Conservation (phyloP, 768 basidiomycete species). For the Naematelia encephala region DNA sequence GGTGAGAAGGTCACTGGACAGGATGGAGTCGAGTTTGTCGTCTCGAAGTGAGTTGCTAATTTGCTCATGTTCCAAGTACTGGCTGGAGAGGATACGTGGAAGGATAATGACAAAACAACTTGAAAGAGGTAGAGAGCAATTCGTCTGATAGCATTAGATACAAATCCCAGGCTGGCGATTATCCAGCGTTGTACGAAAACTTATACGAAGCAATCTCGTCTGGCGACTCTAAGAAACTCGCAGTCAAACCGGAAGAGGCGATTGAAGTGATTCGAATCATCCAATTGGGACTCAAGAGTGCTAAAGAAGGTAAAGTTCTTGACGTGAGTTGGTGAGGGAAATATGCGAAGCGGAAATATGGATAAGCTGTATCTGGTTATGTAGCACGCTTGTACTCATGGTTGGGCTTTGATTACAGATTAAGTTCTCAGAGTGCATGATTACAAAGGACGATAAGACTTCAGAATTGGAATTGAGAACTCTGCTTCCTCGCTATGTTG, state of each 20-base stretch:
- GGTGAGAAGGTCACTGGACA: slow-evolving; percentile 1
- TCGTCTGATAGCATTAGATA: slow-evolving; percentile 12
- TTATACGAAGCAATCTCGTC: slow-evolving; percentile 35
- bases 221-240: slow-evolving; percentile 43
- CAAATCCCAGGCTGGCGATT: slow-evolving; percentile 28
- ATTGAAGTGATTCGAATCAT: background rate
- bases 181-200: slow-evolving; percentile 38
- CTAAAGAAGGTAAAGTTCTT: background rate
- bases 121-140: slow-evolving; percentile 5
- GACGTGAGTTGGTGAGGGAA: background rate
- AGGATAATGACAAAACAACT: no score
- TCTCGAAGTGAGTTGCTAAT: background rate
- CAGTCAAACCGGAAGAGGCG: slow-evolving; percentile 72
- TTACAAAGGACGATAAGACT: no score
- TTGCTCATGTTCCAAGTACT: no score
- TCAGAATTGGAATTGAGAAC: no score
- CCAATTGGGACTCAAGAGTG: background rate
- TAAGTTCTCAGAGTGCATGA: no score
- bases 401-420: no score
- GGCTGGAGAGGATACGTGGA: no score
- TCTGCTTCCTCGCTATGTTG: no score
- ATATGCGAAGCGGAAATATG: no score
- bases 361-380: no score
- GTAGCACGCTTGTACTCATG: no score
- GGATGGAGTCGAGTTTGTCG: slow-evolving; percentile 4